A percentile compares a stretch with the other conserved stretches of the same genome.
Conservation (phyloP, 805 yeast genomes). For the Saturnispora sekii region DNA sequence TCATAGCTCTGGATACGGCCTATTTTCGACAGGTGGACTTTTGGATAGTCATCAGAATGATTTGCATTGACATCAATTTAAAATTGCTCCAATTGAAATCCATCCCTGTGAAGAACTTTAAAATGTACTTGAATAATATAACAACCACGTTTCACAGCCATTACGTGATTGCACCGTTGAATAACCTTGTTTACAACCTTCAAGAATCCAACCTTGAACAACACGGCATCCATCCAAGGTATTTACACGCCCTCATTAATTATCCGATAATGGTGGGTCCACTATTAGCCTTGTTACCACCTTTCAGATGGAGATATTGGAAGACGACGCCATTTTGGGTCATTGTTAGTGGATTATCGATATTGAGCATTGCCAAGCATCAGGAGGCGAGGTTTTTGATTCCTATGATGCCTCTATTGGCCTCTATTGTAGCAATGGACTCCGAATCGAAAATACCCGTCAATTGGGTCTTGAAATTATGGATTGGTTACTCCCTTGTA, state of each 20-base stretch:
- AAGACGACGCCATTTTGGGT: conserved; percentile 50
- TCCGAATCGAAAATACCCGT: conserved; percentile 9
- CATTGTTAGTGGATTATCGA: conserved; percentile 47
- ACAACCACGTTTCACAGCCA: background rate
- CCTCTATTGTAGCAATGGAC: conserved; percentile 36
- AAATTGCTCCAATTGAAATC: conserved; percentile 1
- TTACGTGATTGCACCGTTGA: conserved; percentile 60
- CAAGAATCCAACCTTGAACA: conserved; percentile 43
- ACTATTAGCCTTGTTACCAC: conserved; percentile 36
- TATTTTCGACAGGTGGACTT: conserved; percentile 16
- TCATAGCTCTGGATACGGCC: conserved; percentile 47
- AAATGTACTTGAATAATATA: background rate
- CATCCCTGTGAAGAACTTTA: background rate
- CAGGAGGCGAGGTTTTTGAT: conserved; percentile 86
- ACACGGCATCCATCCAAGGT: conserved; percentile 80
- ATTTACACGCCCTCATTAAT: conserved; percentile 66
- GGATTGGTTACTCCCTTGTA: conserved; percentile 57
- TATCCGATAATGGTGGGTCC: conserved; percentile 84
- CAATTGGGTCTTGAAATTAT: conserved; percentile 27
- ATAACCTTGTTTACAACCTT: conserved; percentile 67
- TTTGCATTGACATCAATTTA: background rate
- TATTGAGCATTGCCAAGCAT: conserved; percentile 72
- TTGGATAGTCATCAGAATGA: background rate
- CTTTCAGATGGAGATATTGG: conserved; percentile 32
- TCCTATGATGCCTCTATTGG: conserved; percentile 66